Evolutionary conservation across 2,329 filamentous ascomycete genomes (phyloP).

Genomic region (Penicillium frequentans): DNA sequence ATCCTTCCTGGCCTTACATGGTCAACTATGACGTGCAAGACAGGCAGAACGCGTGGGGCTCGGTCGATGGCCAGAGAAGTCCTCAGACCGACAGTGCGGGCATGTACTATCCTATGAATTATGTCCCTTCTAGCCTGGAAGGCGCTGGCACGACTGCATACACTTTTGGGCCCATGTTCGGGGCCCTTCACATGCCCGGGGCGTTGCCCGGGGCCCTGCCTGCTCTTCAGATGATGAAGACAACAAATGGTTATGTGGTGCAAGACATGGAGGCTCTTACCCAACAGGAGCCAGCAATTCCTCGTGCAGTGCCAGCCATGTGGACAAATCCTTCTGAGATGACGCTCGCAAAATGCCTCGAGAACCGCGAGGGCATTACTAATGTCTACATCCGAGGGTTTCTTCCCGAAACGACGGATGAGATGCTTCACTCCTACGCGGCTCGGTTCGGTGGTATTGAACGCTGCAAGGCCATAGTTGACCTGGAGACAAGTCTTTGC

Average conservation of each 20-base stretch:
- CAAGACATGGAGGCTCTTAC: conserved; percentile 64
- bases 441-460: conserved; percentile 89
- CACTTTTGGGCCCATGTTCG: conserved; percentile 64
- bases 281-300: conserved; percentile 77
- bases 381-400: conserved; percentile 98
- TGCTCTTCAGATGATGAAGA: conserved; percentile 49
- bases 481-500: conserved; percentile 87
- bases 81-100: conserved; percentile 61
- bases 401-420: conserved; percentile 91
- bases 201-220: conserved; percentile 16
- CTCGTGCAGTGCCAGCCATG: conserved; percentile 83
- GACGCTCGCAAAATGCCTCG: conserved; percentile 88
- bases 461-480: conserved; percentile 98
- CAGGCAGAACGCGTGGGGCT: conserved; percentile 43
- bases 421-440: conserved; percentile 79
- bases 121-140: conserved; percentile 50
- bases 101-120: conserved; percentile 58
- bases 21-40: conserved; percentile 38
- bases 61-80: conserved; percentile 41
- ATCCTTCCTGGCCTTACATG: conserved; percentile 37
- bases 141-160: conserved; percentile 52
- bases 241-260: conserved; percentile 45
- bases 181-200: conserved; percentile 46
- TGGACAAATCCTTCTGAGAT: conserved; percentile 80
- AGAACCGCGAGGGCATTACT: conserved; percentile 91